Base-by-base conservation (phyloP, 495 filamentous ascomycete species). In the Lophium mytilinum region DNA sequence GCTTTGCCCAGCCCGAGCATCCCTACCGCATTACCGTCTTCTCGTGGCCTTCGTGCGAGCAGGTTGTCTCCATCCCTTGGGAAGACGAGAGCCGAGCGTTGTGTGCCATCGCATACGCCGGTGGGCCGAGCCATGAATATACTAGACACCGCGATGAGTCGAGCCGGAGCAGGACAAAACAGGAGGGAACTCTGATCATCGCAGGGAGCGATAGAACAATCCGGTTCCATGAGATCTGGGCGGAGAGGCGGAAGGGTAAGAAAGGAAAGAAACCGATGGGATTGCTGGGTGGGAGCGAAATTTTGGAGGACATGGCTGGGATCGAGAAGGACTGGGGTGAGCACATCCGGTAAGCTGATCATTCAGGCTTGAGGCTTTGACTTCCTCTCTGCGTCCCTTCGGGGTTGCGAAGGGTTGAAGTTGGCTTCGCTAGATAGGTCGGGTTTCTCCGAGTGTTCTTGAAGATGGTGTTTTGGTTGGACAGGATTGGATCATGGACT, bases 171-270 rank as follows among this genome's bases (percentile, higher is more conserved):
- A 78, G 87, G 35, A 86, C 82, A 0, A 73, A 76, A n/a, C 79
- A 86, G 61, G 91, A 96, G 67, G 92, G 91, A 9, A 96, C 92
- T 67, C 88, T 98, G 58, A 87, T 96, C 37, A 86, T 98, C 50
- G 94, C 92, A 33, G 88, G 89, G 24, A 96, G 90, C 64, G 93
- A 96, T 71, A 85, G 88, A 68, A 94, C 84, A 64, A 88, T 98
- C 68, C 91, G 93, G 70, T 98, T 97, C 61, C 92, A 98, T 69
- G 91, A 97, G 71, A 82, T 98, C 10, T 97, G 90, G 94, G 77
- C 76, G 12, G 82, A 84, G 12, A 74, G 79, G 10, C 78, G 74
- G 59, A 85, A 80, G 69, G 73, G 73, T 4, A 30, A 6, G 24
- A 30, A 30, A 30, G 78, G 76, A 3, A 70, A 77, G 4, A 74